phyloP scores from a whole-genome alignment of 164 flowering plant genomes.

The Magnolia officinalis region DNA sequence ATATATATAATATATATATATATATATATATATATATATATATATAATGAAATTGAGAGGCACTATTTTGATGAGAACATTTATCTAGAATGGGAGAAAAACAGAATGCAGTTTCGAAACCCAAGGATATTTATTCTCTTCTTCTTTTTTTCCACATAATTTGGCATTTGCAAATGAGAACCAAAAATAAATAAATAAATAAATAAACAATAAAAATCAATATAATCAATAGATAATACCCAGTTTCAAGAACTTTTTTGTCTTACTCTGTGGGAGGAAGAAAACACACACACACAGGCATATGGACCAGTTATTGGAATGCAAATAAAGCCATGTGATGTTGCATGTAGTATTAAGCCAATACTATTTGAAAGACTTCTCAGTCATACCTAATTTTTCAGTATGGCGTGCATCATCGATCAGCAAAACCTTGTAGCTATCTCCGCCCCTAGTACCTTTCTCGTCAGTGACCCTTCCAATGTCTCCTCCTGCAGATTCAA shows the following conservation, averaged over 20 bases:
- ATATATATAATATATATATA: too few species aligned
- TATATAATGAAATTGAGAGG: too few species aligned
- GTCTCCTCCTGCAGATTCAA: conserved; percentile 36
- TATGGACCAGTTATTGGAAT: not conserved
- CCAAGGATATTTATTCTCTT: too few species aligned
- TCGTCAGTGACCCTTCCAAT: conserved; percentile 26
- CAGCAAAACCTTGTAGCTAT: conserved; percentile 43
- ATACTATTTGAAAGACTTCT: not conserved
- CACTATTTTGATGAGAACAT: not conserved
- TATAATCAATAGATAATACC: not conserved
- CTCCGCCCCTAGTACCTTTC: conserved; percentile 33
- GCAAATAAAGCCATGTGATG: not conserved
- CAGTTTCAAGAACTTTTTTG: not conserved
- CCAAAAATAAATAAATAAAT: not conserved
- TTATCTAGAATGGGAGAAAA: too few species aligned
- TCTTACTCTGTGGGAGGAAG: not conserved
- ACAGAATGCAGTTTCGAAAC: too few species aligned
- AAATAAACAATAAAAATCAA: too few species aligned
- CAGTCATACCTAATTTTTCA: conserved; percentile 32
- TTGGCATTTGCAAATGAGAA: too few species aligned
- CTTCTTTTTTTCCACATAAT: too few species aligned
- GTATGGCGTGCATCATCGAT: conserved; percentile 40
- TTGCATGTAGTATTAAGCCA: not conserved
- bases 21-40: too few species aligned
- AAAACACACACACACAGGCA: not conserved